These are phyloP conservation scores for Wickerhamiella domercqiae DNA, from an alignment of 805 yeast genomes.

Conservation along the genomic window DNA sequence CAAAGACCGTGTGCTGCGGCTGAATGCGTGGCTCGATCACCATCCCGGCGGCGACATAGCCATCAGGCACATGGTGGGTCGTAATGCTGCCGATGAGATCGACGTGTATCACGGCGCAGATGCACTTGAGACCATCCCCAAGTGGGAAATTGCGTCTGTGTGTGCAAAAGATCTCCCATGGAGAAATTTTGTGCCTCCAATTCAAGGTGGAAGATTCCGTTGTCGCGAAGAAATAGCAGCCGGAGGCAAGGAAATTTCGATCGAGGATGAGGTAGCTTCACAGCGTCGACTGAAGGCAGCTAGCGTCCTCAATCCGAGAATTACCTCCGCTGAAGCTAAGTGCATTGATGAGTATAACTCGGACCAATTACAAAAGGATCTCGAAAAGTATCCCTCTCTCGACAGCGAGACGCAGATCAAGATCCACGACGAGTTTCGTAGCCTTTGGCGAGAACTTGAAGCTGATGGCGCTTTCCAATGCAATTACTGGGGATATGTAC, in stretches of 20 bases:
- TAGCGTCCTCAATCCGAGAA: not conserved
- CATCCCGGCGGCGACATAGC: slow-evolving; percentile 91
- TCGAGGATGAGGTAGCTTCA: not conserved
- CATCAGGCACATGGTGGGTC: slow-evolving; percentile 67
- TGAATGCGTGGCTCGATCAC: slow-evolving; percentile 51
- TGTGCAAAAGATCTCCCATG: slow-evolving; percentile 49
- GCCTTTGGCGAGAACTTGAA: slow-evolving; percentile 40
- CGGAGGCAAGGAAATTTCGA: not conserved
- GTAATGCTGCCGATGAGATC: slow-evolving; percentile 88
- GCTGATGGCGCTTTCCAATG: slow-evolving; percentile 55
- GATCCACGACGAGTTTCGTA: slow-evolving; percentile 42
- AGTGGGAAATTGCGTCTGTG: slow-evolving; percentile 51
- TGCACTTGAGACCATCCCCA: slow-evolving; percentile 35
- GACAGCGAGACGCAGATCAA: slow-evolving; percentile 51
- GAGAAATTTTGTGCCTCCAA: slow-evolving; percentile 72
- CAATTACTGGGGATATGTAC: slow-evolving; percentile 54
- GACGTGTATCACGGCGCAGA: slow-evolving; percentile 60
- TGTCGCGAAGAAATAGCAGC: slow-evolving; percentile 18
- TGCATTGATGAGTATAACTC: slow-evolving; percentile 46
- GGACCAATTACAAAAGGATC: slow-evolving; percentile 37
- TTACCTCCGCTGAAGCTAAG: slow-evolving; percentile 30
- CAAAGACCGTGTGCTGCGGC: slow-evolving; percentile 41
- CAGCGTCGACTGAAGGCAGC: not conserved
- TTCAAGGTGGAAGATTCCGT: slow-evolving; percentile 56
- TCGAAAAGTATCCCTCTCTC: slow-evolving; percentile 43